phyloP scores from a whole-genome alignment of 2,329 filamentous ascomycete species.

The Aureobasidium mangrovei region DNA sequence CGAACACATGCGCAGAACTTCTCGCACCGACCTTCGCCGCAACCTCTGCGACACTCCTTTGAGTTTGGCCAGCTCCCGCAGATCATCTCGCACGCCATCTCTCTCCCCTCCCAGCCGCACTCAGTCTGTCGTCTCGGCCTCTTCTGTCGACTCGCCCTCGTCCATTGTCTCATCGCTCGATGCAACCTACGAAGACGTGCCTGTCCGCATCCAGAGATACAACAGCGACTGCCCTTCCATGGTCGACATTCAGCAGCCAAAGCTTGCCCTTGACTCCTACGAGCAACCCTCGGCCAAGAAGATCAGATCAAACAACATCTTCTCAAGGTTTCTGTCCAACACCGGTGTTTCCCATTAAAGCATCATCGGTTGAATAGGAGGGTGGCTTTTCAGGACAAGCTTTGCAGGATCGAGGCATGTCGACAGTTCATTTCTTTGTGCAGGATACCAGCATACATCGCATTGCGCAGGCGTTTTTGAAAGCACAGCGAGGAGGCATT shows the following conservation, averaged over 20 bases:
- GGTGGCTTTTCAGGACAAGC: background rate
- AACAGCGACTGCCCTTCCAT: conserved; percentile 34
- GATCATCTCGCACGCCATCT: conserved; percentile 38
- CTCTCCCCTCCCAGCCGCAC: conserved; percentile 37
- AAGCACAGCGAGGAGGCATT: background rate
- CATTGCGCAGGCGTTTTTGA: conserved; percentile 12
- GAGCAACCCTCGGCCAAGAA: conserved; percentile 29
- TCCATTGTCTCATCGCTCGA: conserved; percentile 27
- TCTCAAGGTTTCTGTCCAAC: conserved; percentile 29
- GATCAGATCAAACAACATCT: conserved; percentile 29
- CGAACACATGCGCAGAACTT: conserved; percentile 28
- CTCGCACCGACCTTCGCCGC: conserved; percentile 23
- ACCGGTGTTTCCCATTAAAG: conserved; percentile 16
- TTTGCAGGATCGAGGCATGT: conserved; percentile 14
- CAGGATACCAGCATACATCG: conserved; percentile 12
- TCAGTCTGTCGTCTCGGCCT: conserved; percentile 28
- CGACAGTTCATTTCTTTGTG: conserved; percentile 7
- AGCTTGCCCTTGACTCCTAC: conserved; percentile 23
- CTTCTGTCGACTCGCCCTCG: conserved; percentile 27
- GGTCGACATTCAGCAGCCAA: conserved; percentile 31
- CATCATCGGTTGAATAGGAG: background rate
- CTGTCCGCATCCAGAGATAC: conserved; percentile 32
- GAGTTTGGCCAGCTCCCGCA: conserved; percentile 20
- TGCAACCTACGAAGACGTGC: conserved; percentile 21
- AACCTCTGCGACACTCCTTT: conserved; percentile 30